Evolutionary conservation across 2,329 filamentous ascomycete species (phyloP).

Genomic region (Aotearoamyces nothofagi): DNA sequence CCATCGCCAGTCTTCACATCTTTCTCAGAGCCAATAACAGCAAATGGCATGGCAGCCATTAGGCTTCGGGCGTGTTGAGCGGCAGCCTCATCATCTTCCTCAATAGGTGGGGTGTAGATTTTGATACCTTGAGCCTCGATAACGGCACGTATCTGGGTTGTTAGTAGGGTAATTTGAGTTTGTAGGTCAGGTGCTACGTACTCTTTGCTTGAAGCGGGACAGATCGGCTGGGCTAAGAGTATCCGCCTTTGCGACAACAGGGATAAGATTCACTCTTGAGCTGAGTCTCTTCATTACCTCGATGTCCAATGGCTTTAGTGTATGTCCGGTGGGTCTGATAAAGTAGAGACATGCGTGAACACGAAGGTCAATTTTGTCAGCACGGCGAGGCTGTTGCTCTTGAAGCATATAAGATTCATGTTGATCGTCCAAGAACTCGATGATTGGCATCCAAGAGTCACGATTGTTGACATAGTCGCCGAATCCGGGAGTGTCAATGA

Average conservation of each 20-base stretch:
- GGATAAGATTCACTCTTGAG: constrained; percentile 95
- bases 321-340: constrained; percentile 96
- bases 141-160: constrained; percentile 67
- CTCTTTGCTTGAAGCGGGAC: constrained; percentile 86
- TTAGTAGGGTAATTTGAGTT: too few relatives aligned
- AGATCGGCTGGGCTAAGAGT: constrained; percentile 88
- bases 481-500: constrained; percentile 97
- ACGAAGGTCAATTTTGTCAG: constrained; percentile 98
- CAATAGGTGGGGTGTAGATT: constrained; percentile 95
- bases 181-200: constrained; percentile 31
- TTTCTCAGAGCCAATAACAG: constrained; percentile 97
- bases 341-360: constrained; percentile 98
- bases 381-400: constrained; percentile 95
- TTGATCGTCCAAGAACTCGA: constrained; percentile 99
- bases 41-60: constrained; percentile 96
- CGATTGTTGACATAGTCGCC: constrained; percentile 99
- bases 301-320: constrained; percentile 94
- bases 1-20: constrained; percentile 94
- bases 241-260: constrained; percentile 96
- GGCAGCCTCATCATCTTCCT: constrained; percentile 95
- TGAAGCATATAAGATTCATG: constrained; percentile 99
- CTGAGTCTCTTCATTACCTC: constrained; percentile 99
- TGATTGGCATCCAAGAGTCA: constrained; percentile 99
- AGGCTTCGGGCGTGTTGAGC: constrained; percentile 88
- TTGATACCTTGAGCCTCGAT: constrained; percentile 99